Percentiles rank a stretch among this genome's conserved stretches.
Conservation (phyloP, 177 flowering plant genomes). For the Vitis hybrid region DNA sequence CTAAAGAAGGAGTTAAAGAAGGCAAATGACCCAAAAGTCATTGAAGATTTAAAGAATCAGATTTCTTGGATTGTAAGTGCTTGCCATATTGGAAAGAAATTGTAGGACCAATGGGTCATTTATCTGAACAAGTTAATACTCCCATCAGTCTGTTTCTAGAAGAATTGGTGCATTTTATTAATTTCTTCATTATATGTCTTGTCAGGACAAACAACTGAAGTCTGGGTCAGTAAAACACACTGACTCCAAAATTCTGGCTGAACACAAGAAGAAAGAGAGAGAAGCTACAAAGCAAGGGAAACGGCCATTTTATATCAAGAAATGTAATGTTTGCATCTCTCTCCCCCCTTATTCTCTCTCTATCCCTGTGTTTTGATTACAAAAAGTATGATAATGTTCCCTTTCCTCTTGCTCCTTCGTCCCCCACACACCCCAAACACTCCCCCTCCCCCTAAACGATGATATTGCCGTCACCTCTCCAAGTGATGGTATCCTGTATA, state of each 20-base stretch:
- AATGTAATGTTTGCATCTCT: conserved; percentile 45
- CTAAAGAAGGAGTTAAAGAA: conserved; percentile 58
- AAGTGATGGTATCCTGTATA: too few species aligned
- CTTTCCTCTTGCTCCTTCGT: too few species aligned
- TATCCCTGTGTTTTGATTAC: neutral
- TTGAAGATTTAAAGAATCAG: conserved; percentile 47
- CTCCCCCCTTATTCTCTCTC: conserved; percentile 16
- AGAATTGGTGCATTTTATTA: neutral
- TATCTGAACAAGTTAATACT: neutral
- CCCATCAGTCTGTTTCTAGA: neutral
- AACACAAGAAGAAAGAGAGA: conserved; percentile 90
- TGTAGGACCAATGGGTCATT: neutral
- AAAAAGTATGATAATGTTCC: neutral
- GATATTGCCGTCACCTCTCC: too few species aligned
- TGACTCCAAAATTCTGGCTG: conserved; percentile 58
- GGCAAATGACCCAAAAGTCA: conserved; percentile 48
- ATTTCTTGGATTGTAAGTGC: conserved; percentile 77
- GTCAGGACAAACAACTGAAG: conserved; percentile 71
- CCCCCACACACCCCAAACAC: too few species aligned
- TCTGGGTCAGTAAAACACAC: conserved; percentile 39
- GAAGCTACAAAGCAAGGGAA: conserved; percentile 91
- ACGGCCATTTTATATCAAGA: conserved; percentile 76
- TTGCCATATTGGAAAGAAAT: neutral
- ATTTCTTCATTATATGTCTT: neutral
- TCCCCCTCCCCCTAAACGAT: too few species aligned